Percentiles rank a stretch among this genome's conserved stretches.
These are phyloP conservation scores for Rhynchosporium agropyri DNA, from an alignment of 2,329 filamentous ascomycete genomes.

Conservation along the genomic window DNA sequence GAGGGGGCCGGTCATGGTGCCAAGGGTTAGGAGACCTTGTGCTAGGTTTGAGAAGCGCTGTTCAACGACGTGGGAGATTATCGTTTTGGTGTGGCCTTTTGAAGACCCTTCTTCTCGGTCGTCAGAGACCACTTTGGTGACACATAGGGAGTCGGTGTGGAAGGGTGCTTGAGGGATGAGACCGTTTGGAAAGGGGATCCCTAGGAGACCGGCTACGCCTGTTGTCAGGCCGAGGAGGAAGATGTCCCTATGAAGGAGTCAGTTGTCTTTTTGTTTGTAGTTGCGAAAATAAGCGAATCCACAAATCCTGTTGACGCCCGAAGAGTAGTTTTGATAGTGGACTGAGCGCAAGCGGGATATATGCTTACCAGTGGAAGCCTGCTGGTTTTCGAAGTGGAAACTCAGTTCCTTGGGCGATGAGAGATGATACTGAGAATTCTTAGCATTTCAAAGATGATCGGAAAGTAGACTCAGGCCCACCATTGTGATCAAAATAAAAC, in stretches of 20 bases:
- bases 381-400: constrained; percentile 80
- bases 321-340: not conserved
- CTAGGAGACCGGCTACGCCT: constrained; percentile 72
- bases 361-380: constrained; percentile 71
- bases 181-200: constrained; percentile 80
- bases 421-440: constrained; percentile 64
- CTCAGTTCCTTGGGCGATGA: constrained; percentile 82
- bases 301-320: not conserved
- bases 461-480: constrained; percentile 47
- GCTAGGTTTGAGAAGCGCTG: constrained; percentile 79
- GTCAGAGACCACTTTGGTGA: constrained; percentile 58
- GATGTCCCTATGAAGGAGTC: constrained; percentile 52
- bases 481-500: constrained; percentile 90
- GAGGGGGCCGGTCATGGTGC: constrained; percentile 76
- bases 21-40: constrained; percentile 75
- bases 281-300: not conserved
- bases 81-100: constrained; percentile 58
- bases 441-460: not conserved
- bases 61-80: constrained; percentile 68
- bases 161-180: constrained; percentile 84
- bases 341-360: not conserved
- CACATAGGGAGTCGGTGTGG: constrained; percentile 77
- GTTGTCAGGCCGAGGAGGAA: constrained; percentile 81
- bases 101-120: constrained; percentile 55
- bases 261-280: not conserved